A percentile compares a stretch with the other conserved stretches of the same genome.
Evolutionary conservation across 225 moss, liverwort and hornwort genomes (phyloP).

Genomic region (Ulota crispa): DNA sequence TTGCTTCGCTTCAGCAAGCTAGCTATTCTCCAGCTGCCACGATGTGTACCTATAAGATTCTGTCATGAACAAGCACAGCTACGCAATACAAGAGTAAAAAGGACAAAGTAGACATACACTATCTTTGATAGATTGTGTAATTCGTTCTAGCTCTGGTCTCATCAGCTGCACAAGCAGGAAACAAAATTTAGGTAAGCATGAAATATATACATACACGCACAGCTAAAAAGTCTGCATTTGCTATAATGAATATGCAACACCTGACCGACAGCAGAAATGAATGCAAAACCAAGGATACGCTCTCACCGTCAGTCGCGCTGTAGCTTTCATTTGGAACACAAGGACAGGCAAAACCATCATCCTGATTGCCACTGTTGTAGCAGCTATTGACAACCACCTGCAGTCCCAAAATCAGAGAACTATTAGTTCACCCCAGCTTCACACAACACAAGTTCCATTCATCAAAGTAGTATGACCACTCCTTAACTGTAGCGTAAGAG

Average conservation of each 20-base stretch:
- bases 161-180: conserved; percentile 68
- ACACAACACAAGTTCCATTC: not conserved
- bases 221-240: not conserved
- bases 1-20: not conserved
- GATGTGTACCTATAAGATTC: not conserved
- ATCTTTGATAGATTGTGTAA: conserved; percentile 86
- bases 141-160: conserved; percentile 94
- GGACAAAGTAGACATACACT: conserved; percentile 50
- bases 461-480: not conserved
- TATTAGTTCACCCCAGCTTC: not conserved
- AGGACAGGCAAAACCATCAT: conserved; percentile 81
- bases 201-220: not conserved
- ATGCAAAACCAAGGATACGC: conserved; percentile 1
- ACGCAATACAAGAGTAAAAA: not conserved
- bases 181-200: not conserved
- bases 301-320: conserved; percentile 82
- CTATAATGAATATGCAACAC: not conserved
- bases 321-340: conserved; percentile 95
- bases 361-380: conserved; percentile 88
- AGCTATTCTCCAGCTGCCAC: not conserved
- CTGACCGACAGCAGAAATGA: not conserved
- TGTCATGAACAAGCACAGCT: not conserved
- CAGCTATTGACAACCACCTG: conserved; percentile 99
- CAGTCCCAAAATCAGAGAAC: conserved; percentile 19
- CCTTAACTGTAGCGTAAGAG: not conserved